These are phyloP conservation scores for Glutinoglossum americanum DNA, from an alignment of 495 filamentous ascomycete genomes.

Conservation along the genomic window DNA sequence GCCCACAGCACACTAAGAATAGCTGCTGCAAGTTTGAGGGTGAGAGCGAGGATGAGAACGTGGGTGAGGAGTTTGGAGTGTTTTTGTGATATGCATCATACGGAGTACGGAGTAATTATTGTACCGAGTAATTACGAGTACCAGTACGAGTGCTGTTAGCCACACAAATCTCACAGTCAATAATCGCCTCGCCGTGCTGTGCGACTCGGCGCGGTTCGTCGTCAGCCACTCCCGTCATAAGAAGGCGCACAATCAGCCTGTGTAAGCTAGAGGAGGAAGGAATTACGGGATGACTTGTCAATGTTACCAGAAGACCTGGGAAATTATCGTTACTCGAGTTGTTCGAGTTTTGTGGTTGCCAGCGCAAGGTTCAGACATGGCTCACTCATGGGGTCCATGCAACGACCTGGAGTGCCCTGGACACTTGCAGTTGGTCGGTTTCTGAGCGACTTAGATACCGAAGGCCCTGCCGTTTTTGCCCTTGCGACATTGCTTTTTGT, in stretches of 20 bases:
- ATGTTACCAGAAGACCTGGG: background rate
- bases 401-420: background rate
- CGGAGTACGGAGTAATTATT: no score
- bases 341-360: background rate
- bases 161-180: background rate
- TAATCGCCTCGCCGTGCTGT: background rate
- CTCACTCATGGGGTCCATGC: background rate
- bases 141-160: background rate
- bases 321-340: background rate
- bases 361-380: conserved; percentile 1
- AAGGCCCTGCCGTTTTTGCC: background rate
- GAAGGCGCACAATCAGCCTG: background rate
- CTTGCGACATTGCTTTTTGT: background rate
- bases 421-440: background rate
- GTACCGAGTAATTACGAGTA: background rate
- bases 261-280: background rate
- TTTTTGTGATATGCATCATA: no score
- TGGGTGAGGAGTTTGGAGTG: background rate
- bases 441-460: background rate
- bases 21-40: background rate
- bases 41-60: background rate
- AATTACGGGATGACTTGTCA: background rate
- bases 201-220: background rate
- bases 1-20: background rate
- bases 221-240: background rate